phyloP scores from a whole-genome alignment of 805 yeast genomes.

The Candida wancherniae region DNA sequence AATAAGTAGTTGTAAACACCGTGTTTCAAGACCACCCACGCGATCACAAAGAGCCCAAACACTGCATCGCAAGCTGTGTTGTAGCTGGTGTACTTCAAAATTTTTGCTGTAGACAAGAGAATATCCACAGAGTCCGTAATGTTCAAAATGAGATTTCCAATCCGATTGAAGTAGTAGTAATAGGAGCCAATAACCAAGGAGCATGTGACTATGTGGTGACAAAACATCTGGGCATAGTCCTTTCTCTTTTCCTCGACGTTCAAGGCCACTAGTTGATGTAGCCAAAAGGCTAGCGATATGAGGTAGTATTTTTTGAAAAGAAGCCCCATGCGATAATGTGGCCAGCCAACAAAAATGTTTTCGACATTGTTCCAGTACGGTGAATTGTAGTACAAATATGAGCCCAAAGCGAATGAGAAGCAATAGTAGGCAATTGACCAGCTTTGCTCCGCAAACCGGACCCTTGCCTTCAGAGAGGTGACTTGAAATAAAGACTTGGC shows the following conservation, averaged over 20 bases:
- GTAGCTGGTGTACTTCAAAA: constrained; percentile 68
- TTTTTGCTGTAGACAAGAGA: constrained; percentile 65
- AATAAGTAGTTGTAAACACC: constrained; percentile 65
- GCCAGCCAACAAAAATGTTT: constrained; percentile 65
- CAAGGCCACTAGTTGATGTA: constrained; percentile 72
- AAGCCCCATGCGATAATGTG: constrained; percentile 54
- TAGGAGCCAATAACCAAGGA: constrained; percentile 67
- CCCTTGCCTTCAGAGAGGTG: constrained; percentile 44
- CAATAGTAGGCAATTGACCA: constrained; percentile 67
- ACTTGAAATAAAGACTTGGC: constrained; percentile 44
- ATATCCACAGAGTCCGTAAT: constrained; percentile 85
- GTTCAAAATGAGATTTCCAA: constrained; percentile 73
- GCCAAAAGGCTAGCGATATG: constrained; percentile 69
- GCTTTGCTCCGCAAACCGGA: constrained; percentile 81
- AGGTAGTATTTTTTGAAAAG: constrained; percentile 66
- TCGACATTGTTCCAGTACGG: constrained; percentile 57
- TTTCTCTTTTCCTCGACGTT: constrained; percentile 76
- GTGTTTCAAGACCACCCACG: constrained; percentile 74
- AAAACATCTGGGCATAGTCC: constrained; percentile 81
- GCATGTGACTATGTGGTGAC: constrained; percentile 82
- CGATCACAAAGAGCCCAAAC: constrained; percentile 60
- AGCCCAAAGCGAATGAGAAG: constrained; percentile 52
- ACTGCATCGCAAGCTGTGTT: constrained; percentile 57
- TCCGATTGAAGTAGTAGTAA: constrained; percentile 61
- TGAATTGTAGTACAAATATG: constrained; percentile 51